A percentile compares a stretch with the other conserved stretches of the same genome.
Evolutionary conservation across 2,329 filamentous ascomycete species (phyloP).

Genomic region (Trichoderma atroviride): DNA sequence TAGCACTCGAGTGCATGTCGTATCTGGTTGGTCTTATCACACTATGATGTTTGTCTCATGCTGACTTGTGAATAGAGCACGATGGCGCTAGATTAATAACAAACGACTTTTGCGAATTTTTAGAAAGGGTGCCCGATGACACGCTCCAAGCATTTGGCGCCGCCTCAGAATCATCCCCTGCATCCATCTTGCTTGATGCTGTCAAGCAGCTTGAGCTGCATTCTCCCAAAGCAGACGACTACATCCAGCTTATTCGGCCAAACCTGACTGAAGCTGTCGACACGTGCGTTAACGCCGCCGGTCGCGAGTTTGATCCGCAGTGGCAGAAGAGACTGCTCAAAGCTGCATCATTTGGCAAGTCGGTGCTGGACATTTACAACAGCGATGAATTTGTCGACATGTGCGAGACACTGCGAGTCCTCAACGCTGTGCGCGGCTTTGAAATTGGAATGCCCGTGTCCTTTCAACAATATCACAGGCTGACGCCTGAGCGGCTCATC

Average conservation of each 20-base stretch:
- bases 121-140: conserved; percentile 89
- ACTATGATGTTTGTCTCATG: background rate
- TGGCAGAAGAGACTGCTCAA: conserved; percentile 98
- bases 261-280: conserved; percentile 92
- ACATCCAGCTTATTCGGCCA: conserved; percentile 89
- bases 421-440: conserved; percentile 91
- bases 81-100: conserved; percentile 91
- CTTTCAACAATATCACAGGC: conserved; percentile 88
- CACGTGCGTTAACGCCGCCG: conserved; percentile 88
- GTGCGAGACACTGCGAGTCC: conserved; percentile 88
- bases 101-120: conserved; percentile 92
- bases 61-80: conserved; percentile 49
- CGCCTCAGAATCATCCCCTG: conserved; percentile 84
- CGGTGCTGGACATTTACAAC: conserved; percentile 94
- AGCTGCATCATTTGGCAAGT: conserved; percentile 96
- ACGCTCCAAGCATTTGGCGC: conserved; percentile 88
- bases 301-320: conserved; percentile 83
- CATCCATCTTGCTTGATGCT: conserved; percentile 91
- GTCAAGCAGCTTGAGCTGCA: conserved; percentile 88
- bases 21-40: conserved; percentile 63
- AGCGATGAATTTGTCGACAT: conserved; percentile 99
- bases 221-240: conserved; percentile 95
- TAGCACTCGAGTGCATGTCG: conserved; percentile 81
- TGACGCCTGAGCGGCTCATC: conserved; percentile 88
- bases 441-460: conserved; percentile 88